Conservation (phyloP, 345 rosid genomes). For the Syzygium oleosum region DNA sequence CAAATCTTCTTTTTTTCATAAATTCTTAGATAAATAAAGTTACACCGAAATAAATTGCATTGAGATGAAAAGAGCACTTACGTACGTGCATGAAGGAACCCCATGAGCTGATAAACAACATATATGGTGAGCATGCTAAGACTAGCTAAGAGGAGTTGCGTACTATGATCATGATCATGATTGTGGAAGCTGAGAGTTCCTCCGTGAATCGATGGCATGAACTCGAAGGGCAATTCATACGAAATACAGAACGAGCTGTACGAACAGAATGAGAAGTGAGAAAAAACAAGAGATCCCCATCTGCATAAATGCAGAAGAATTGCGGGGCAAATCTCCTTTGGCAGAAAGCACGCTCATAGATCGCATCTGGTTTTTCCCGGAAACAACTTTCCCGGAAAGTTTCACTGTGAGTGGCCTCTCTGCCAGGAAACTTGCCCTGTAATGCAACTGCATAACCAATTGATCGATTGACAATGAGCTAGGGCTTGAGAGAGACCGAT, state of each 20-base stretch:
- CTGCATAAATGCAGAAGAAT: constrained; percentile 1
- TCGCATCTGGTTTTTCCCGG: neutral
- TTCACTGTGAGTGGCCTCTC: neutral
- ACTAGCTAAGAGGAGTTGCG: neutral
- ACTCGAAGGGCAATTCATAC: neutral
- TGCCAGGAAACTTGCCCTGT: neutral
- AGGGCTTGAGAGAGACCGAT: neutral
- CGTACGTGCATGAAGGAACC: neutral
- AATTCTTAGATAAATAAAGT: neutral
- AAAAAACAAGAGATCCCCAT: neutral
- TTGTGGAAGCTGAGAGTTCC: neutral
- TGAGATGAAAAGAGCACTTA: neutral
- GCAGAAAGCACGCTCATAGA: constrained; percentile 17
- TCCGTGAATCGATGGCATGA: neutral
- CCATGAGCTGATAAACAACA: neutral
- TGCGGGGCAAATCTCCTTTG: constrained; percentile 27
- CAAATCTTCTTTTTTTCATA: neutral
- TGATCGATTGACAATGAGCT: neutral
- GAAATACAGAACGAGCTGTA: neutral
- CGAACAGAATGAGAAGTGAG: neutral
- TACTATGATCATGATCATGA: neutral
- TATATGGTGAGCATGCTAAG: neutral
- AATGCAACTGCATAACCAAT: constrained; percentile 3
- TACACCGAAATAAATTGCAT: neutral
- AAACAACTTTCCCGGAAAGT: constrained; percentile 2